Evolutionary conservation across 164 flowering plant species (phyloP).

Genomic region (Liquidambar formosana): DNA sequence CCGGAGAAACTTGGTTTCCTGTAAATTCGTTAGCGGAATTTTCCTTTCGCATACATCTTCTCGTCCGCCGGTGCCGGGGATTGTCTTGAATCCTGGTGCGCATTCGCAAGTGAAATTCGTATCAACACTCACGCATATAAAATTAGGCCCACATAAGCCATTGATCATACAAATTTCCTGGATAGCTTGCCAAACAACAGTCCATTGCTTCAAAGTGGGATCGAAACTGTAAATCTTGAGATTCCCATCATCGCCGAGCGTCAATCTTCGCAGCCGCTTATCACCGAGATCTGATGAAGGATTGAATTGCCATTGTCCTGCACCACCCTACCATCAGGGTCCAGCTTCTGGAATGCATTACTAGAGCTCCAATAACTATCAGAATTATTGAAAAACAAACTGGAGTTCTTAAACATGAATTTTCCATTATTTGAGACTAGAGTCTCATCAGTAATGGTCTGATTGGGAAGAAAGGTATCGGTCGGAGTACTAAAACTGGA

Average conservation of each 20-base stretch:
- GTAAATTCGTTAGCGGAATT: slow-evolving; percentile 6
- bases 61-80: not conserved
- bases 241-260: slow-evolving; percentile 60
- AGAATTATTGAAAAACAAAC: slow-evolving; percentile 26
- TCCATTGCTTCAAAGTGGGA: slow-evolving; percentile 31
- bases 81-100: slow-evolving; percentile 49
- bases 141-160: slow-evolving; percentile 59
- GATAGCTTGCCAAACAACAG: slow-evolving; percentile 49
- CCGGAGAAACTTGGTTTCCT: slow-evolving; percentile 39
- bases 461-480: slow-evolving; percentile 54
- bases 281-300: slow-evolving; percentile 41
- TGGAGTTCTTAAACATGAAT: slow-evolving; percentile 30
- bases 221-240: slow-evolving; percentile 51
- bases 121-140: slow-evolving; percentile 42
- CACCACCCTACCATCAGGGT: slow-evolving; percentile 28
- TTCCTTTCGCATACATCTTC: slow-evolving; percentile 36
- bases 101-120: slow-evolving; percentile 30
- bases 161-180: slow-evolving; percentile 43
- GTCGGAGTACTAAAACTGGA: slow-evolving; percentile 51
- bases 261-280: slow-evolving; percentile 34
- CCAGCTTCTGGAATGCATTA: slow-evolving; percentile 22
- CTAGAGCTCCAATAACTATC: slow-evolving; percentile 33
- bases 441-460: slow-evolving; percentile 27
- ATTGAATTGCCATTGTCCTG: slow-evolving; percentile 10
- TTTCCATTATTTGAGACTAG: slow-evolving; percentile 39